Conservation (phyloP, 345 rosid genomes). For the Dimocarpus longan region DNA sequence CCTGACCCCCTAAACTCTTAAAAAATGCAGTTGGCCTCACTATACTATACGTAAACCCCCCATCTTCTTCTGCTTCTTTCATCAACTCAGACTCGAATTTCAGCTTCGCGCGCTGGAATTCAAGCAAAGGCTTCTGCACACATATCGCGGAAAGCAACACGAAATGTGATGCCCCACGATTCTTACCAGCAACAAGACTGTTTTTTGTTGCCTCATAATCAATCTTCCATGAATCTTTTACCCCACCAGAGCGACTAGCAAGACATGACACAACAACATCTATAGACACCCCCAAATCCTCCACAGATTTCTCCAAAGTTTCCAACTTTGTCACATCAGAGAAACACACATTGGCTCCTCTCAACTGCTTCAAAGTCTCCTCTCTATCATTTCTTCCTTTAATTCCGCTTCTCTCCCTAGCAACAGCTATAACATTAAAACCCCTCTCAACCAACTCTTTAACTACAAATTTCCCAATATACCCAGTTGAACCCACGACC, state of each 20-base stretch:
- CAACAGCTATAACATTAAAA: conserved; percentile 76
- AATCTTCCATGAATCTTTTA: conserved; percentile 91
- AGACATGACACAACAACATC: conserved; percentile 94
- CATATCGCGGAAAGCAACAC: conserved; percentile 92
- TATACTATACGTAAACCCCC: conserved; percentile 66
- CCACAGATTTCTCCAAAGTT: conserved; percentile 51
- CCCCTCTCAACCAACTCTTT: conserved; percentile 75
- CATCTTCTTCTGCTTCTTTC: conserved; percentile 39
- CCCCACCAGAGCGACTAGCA: conserved; percentile 86
- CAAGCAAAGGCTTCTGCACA: conserved; percentile 86
- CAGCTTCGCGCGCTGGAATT: conserved; percentile 89
- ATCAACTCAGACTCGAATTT: conserved; percentile 83
- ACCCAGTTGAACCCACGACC: conserved; percentile 93
- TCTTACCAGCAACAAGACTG: conserved; percentile 83
- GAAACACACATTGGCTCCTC: conserved; percentile 76
- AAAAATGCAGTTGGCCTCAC: conserved; percentile 97
- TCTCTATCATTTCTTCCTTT: conserved; percentile 66
- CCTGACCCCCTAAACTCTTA: conserved; percentile 93
- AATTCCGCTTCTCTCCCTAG: conserved; percentile 86
- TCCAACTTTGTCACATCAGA: conserved; percentile 78
- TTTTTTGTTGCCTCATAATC: conserved; percentile 90
- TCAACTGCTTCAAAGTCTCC: conserved; percentile 57
- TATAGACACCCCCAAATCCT: conserved; percentile 44
- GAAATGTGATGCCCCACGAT: conserved; percentile 72
- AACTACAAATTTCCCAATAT: conserved; percentile 88